Base-by-base conservation (phyloP, 2,329 filamentous ascomycete species). In the Chrysoporthe deuterocubensis region DNA sequence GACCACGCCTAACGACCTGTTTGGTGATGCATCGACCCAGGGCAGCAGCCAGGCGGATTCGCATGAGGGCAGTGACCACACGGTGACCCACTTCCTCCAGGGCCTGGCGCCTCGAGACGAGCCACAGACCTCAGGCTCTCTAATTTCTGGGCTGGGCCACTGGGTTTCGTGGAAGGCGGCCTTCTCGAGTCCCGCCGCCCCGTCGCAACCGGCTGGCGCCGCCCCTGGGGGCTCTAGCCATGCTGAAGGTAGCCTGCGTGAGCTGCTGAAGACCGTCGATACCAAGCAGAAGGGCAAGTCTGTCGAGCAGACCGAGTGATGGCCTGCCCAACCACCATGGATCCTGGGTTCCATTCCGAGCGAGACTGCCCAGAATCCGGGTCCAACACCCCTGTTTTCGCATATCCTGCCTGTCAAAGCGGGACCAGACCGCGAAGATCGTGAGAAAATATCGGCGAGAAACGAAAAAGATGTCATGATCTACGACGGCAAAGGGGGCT, bases 191-290 rank as follows among this genome's bases (percentile, higher is more conserved):
- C 73, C 71, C 70, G 66, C 32, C 43, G n/a, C 60, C 21, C 46
- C 50, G 64, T 69, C 43, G 11, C 37, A 67, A 46, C 54, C 61
- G 50, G 56, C 48, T 57, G 59, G 6, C 48, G 26, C 64, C 48
- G 26, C 64, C 34, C 26, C 66, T 26, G 16, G 34, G n/a, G 37
- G 7, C 48, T 73, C 76, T 64, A 81, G 83, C 69, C 81, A 85
- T 72, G 87, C 87, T 0, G 86, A 88, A 74, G 85, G 85, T 1
- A 88, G 83, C 65, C 77, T 89, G 32, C 80, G 85, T 65, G 81
- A 86, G 54, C 74, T 89, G 21, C 76, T 89, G 13, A 84, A 79
- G 70, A 74, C 75, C 6, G 75, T 76, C 3, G 76, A 80, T 18
- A 59, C 52, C 16, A 70, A 63, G 48, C 69, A 69, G 62, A 76